phyloP scores from a whole-genome alignment of 345 rosid species.

The Rhizophora apiculata region DNA sequence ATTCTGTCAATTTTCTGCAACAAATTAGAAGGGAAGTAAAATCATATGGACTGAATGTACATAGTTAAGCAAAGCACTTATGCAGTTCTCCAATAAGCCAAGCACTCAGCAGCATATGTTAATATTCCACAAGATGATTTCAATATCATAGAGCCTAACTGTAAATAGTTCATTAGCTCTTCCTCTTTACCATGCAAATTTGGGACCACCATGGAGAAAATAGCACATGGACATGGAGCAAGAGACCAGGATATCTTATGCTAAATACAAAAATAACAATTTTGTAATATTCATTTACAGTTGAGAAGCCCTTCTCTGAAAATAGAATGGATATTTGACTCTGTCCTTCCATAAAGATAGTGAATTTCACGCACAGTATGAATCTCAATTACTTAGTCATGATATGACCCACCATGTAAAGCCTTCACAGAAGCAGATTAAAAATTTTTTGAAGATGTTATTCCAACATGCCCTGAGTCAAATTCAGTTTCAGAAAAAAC shows the following conservation, averaged over 20 bases:
- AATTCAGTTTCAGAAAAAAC: neutral
- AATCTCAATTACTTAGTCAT: no score
- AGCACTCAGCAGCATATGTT: neutral
- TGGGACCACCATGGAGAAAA: no score
- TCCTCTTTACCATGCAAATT: no score
- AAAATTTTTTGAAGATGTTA: neutral
- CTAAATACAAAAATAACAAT: no score
- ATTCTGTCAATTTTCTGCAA: slow-evolving; percentile 85
- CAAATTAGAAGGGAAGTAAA: slow-evolving; percentile 6
- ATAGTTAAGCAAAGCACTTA: neutral
- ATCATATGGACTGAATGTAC: neutral
- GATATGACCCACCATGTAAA: no score
- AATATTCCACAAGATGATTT: no score
- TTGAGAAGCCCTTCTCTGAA: neutral
- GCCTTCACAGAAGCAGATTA: neutral
- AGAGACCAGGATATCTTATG: no score
- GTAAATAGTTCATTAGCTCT: no score
- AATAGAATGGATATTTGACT: neutral
- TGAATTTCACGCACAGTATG: no score
- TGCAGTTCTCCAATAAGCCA: neutral
- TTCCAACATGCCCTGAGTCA: neutral
- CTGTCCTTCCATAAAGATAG: neutral
- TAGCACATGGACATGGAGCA: no score
- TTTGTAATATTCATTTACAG: neutral
- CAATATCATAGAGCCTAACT: no score